Percentiles rank a stretch among this genome's conserved stretches.
These are phyloP conservation scores for Aspergillus sp. DNA, from an alignment of 2,329 filamentous ascomycete genomes.

Conservation along the genomic window DNA sequence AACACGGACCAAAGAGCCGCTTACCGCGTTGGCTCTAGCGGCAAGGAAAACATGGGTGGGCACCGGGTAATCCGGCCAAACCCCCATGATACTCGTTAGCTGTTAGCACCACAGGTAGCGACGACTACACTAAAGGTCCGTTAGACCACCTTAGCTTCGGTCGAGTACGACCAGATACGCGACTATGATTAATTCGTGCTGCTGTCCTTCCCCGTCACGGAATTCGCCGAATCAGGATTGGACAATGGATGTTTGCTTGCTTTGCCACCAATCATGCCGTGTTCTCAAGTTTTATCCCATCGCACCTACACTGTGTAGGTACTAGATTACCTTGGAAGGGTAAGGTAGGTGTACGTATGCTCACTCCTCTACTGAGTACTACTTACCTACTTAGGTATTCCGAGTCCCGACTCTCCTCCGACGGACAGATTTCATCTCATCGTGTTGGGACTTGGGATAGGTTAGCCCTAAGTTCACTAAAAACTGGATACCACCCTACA, in stretches of 20 bases:
- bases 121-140: not conserved
- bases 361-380: not conserved
- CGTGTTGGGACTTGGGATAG: too few species aligned
- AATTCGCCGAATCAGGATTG: constrained; percentile 1
- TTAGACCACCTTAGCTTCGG: not conserved
- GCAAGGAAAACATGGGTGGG: not conserved
- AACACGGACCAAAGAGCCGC: constrained; percentile 19
- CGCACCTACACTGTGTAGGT: too few species aligned
- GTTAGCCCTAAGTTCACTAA: not conserved
- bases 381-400: not conserved
- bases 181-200: not conserved
- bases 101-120: not conserved
- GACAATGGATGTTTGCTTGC: not conserved
- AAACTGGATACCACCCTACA: not conserved
- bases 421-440: too few species aligned
- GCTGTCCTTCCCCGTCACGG: not conserved
- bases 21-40: constrained; percentile 9
- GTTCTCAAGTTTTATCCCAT: not conserved
- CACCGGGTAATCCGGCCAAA: not conserved
- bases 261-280: not conserved
- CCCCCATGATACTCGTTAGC: too few species aligned
- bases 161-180: not conserved
- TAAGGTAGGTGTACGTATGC: not conserved
- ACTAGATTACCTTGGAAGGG: not conserved
- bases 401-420: not conserved